Conservation (phyloP, 176 grass and related monocot genomes). For the Zea luxurians region DNA sequence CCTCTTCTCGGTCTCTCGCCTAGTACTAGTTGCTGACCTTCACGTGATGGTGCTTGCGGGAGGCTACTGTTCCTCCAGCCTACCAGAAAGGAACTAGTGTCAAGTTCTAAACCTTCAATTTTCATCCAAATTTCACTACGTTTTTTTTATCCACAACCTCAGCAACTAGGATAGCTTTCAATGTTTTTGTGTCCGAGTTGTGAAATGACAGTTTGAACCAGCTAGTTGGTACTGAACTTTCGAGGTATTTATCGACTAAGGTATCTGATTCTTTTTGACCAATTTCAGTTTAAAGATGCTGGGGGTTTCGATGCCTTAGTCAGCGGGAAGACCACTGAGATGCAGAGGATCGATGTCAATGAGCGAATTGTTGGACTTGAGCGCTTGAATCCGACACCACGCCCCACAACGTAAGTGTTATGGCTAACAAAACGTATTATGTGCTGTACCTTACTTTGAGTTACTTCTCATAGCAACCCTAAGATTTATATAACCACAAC, state of each 20-base stretch:
- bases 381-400: slow-evolving; percentile 72
- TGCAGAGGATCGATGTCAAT: slow-evolving; percentile 94
- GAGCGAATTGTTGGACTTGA: slow-evolving; percentile 93
- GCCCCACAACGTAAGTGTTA: slow-evolving; percentile 73
- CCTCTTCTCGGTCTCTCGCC: neutral
- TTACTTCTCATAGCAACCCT: no score
- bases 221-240: slow-evolving; percentile 5
- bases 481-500: neutral
- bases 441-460: neutral
- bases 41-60: no score
- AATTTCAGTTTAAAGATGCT: slow-evolving; percentile 91
- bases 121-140: neutral
- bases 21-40: neutral
- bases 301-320: slow-evolving; percentile 81
- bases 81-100: neutral
- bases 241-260: neutral
- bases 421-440: neutral
- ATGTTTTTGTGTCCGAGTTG: neutral
- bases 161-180: no score
- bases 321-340: slow-evolving; percentile 73
- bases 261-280: neutral
- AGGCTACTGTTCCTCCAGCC: neutral
- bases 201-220: neutral
- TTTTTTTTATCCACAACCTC: neutral
- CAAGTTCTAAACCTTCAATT: neutral